Evolutionary conservation across 176 grass and related monocot species (phyloP).

Genomic region (Ampelocalamus luodianensis): DNA sequence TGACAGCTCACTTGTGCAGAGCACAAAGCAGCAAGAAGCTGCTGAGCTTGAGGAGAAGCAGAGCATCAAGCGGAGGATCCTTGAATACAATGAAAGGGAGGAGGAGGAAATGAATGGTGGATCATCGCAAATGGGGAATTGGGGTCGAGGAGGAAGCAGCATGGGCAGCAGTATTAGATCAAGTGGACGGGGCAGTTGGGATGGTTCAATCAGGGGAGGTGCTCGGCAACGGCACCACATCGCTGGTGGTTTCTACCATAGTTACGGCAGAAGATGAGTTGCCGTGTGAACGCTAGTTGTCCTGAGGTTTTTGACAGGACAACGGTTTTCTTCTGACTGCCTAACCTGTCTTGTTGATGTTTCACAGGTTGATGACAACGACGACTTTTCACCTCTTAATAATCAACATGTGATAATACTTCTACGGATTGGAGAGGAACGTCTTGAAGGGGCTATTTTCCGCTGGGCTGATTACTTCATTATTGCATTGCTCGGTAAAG

Average conservation of each 20-base stretch:
- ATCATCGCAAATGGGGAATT: constrained; percentile 61
- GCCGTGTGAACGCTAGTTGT: constrained; percentile 6
- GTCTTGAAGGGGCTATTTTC: neutral
- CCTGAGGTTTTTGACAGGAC: constrained; percentile 30
- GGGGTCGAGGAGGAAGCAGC: constrained; percentile 60
- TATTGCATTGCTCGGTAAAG: neutral
- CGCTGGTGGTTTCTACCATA: constrained; percentile 80
- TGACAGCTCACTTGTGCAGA: constrained; percentile 86
- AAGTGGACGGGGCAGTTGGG: constrained; percentile 69
- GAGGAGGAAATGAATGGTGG: constrained; percentile 83
- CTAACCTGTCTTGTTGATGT: neutral
- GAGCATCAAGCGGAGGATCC: constrained; percentile 82
- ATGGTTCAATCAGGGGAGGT: constrained; percentile 56
- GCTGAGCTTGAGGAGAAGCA: constrained; percentile 95
- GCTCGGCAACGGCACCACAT: constrained; percentile 58
- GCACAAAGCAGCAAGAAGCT: constrained; percentile 88
- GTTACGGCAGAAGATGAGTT: constrained; percentile 80
- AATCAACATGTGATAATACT: neutral
- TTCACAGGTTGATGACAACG: neutral
- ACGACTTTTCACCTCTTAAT: neutral
- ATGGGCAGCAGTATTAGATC: constrained; percentile 60
- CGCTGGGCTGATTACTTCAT: neutral
- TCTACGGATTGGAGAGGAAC: neutral
- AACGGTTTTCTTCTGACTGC: neutral
- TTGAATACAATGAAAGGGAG: constrained; percentile 98